These are phyloP conservation scores for Croton setiger DNA, from an alignment of 441 rosid genomes.

Conservation along the genomic window DNA sequence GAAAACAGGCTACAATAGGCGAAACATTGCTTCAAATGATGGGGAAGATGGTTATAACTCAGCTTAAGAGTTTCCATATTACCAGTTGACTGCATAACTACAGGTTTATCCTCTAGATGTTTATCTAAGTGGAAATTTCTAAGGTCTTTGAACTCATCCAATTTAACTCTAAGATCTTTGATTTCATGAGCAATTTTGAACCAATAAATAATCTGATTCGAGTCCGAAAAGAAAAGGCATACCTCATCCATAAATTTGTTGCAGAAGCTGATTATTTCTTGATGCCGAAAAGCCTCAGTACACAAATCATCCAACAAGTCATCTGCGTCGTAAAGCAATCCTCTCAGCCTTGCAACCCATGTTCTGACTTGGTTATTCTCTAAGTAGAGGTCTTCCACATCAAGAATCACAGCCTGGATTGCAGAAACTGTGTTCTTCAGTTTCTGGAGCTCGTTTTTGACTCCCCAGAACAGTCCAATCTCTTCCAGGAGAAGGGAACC, in stretches of 20 bases:
- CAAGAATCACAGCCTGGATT: constrained; percentile 17
- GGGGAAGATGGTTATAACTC: constrained; percentile 24
- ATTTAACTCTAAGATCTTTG: constrained; percentile 8
- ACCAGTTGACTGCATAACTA: rapidly evolving
- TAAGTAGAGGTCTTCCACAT: constrained; percentile 13
- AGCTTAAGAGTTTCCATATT: constrained; percentile 4
- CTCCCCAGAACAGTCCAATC: too few relatives aligned
- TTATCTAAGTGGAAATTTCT: constrained; percentile 3
- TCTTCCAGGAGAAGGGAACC: too few relatives aligned
- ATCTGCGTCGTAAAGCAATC: constrained; percentile 19
- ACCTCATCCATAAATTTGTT: background rate
- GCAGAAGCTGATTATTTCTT: too few relatives aligned
- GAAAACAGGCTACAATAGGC: too few relatives aligned
- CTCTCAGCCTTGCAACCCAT: constrained; percentile 24
- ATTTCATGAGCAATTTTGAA: constrained; percentile 16
- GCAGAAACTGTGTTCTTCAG: constrained; percentile 2
- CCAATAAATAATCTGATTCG: constrained; percentile 11
- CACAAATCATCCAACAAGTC: constrained; percentile 26
- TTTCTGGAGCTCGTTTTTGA: background rate
- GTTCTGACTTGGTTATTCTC: background rate
- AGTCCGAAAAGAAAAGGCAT: background rate
- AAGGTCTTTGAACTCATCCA: constrained; percentile 14
- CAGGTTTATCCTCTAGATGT: background rate
- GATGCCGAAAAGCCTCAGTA: background rate
- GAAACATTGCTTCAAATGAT: constrained; percentile 21